These are phyloP conservation scores for Fusarium sp. DNA, from an alignment of 2,329 filamentous ascomycete genomes.

Conservation along the genomic window DNA sequence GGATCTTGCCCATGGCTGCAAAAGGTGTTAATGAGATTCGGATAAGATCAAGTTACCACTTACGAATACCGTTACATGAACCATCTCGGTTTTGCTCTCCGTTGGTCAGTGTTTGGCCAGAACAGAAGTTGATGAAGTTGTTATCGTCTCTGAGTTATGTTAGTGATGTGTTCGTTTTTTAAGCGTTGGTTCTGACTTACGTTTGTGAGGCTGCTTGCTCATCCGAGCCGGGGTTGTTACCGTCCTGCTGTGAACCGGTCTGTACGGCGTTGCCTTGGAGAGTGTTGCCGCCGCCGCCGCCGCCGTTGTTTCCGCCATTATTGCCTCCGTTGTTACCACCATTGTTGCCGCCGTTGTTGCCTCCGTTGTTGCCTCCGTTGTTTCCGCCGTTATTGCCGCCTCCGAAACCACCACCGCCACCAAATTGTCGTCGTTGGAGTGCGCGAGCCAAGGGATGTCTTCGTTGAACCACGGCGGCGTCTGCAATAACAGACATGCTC, in stretches of 20 bases:
- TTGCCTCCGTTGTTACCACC: constrained; percentile 43
- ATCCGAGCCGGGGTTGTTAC: constrained; percentile 57
- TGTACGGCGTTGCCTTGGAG: constrained; percentile 61
- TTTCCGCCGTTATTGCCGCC: constrained; percentile 29
- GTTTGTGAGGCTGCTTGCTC: constrained; percentile 66
- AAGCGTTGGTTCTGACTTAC: constrained; percentile 53
- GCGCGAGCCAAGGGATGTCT: constrained; percentile 53
- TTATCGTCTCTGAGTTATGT: constrained; percentile 60
- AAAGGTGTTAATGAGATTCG: constrained; percentile 29
- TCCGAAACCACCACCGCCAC: constrained; percentile 43
- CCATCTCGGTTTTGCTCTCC: constrained; percentile 68
- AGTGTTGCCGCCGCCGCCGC: constrained; percentile 43
- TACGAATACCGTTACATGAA: constrained; percentile 73
- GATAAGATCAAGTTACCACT: constrained; percentile 45
- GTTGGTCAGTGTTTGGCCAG: constrained; percentile 67
- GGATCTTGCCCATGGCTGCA: constrained; percentile 70
- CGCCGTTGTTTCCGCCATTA: constrained; percentile 19
- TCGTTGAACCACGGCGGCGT: constrained; percentile 59
- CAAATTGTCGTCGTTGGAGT: constrained; percentile 58
- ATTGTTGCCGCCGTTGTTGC: constrained; percentile 42
- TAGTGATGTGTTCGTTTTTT: constrained; percentile 6
- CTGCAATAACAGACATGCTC: constrained; percentile 59
- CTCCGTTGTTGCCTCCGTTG: constrained; percentile 45
- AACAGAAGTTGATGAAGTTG: constrained; percentile 75
- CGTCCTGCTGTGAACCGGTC: constrained; percentile 62